Evolutionary conservation across 1,139 yeast species (phyloP), one percentile per base, ranked within the genome.

Genomic region (Pichia sp.): DNA sequence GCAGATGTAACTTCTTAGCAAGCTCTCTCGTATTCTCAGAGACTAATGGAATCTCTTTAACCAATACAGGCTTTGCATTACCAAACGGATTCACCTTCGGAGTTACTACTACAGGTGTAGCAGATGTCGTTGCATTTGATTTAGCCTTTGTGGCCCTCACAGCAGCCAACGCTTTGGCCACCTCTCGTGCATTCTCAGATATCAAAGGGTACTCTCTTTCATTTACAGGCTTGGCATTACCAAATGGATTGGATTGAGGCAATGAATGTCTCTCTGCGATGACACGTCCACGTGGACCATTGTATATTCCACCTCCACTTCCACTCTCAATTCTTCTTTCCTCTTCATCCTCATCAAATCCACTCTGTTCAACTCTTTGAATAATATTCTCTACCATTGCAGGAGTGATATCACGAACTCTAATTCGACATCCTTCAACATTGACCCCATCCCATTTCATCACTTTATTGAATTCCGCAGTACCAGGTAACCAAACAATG

Each of bases 161-260:
- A n/a, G n/a, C n/a, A n/a, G n/a, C n/a, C n/a, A n/a, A n/a, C n/a
- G n/a, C n/a, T n/a, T n/a, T n/a, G n/a, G 6, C 15, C 17, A 13
- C 17, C 9, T 11, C 4, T 27, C 1, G n/a, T n/a, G n/a, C n/a
- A n/a, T n/a, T n/a, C n/a, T n/a, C n/a, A n/a, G n/a, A n/a, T n/a
- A n/a, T n/a, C n/a, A n/a, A n/a, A n/a, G n/a, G n/a, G n/a, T n/a
- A n/a, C n/a, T n/a, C n/a, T n/a, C n/a, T n/a, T n/a, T n/a, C n/a
- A n/a, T 72, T 77, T 4, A 72, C 74, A 1, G 77, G 77, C 47
- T 66, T 70, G 1, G 76, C 77, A 19, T 60, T 53, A 6, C 77
- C 77, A 51, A 72, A 72, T 2, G 77, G 77, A 42, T 67, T 71
- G 3, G 62, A 4, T n/a, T 23, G n/a, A n/a, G n/a, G n/a, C n/a